Percentiles rank a stretch among this genome's conserved stretches.
These are phyloP conservation scores for Cyamopsis tetragonoloba DNA, from an alignment of 306 rosid species.

Conservation along the genomic window DNA sequence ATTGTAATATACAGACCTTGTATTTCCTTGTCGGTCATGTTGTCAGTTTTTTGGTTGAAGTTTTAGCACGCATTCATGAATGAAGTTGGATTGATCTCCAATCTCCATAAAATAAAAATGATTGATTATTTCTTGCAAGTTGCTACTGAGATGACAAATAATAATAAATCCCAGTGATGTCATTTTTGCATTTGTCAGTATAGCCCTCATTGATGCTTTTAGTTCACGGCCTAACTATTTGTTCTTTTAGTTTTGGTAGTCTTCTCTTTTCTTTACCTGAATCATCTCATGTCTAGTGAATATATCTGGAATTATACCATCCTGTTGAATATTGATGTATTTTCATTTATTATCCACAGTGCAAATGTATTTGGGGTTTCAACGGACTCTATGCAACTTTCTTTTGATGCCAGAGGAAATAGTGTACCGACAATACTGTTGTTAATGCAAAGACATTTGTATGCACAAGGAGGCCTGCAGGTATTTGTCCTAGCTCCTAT, in stretches of 20 bases:
- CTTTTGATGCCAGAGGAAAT: slow-evolving; percentile 96
- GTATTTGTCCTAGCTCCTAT: slow-evolving; percentile 39
- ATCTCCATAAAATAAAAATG: no score
- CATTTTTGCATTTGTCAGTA: neutral
- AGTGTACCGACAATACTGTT: slow-evolving; percentile 90
- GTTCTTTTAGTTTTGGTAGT: neutral
- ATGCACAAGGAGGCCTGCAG: slow-evolving; percentile 88
- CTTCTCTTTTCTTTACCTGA: neutral
- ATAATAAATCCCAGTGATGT: neutral
- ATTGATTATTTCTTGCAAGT: neutral
- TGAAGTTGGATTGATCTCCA: neutral
- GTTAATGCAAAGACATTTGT: slow-evolving; percentile 84
- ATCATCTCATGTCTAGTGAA: neutral
- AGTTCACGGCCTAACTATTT: neutral
- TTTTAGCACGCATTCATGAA: neutral
- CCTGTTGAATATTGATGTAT: slow-evolving; percentile 34
- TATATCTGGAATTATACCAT: neutral
- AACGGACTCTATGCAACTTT: slow-evolving; percentile 98
- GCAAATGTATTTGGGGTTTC: slow-evolving; percentile 96
- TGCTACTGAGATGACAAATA: neutral
- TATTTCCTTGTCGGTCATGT: slow-evolving; percentile 18
- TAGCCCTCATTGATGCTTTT: neutral
- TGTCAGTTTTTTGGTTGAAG: neutral
- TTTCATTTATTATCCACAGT: slow-evolving; percentile 43
- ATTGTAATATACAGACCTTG: neutral